Evolutionary conservation across 192 early-diverging fungal species (phyloP), one percentile per base, ranked within the genome.

Genomic region (Gaertneriomyces sp.): DNA sequence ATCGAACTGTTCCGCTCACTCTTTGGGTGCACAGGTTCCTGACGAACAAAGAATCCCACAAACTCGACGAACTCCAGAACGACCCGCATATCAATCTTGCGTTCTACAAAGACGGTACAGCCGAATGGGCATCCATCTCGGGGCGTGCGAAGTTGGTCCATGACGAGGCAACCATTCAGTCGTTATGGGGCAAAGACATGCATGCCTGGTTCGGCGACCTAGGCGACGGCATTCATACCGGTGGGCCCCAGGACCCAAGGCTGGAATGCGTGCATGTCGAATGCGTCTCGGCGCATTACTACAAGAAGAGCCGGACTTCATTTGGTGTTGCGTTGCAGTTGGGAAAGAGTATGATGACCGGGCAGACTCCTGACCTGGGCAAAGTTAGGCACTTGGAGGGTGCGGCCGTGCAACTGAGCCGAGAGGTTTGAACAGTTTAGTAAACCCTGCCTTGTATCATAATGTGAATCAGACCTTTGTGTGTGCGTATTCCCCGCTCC

Each of bases 51-150:
- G 40, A 69, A 25, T 61, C 75, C 10, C 74, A 81, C 68, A 81
- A 81, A 49, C 51, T 77, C 25, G 79, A 81, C 5, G 79, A 81
- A 11, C 58, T 81, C 6, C 6, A 52, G 8, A 53, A 56, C 49
- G 79, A 81, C 64, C 57, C 66, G 9, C 63, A 81, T 40, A 78
- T 81, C 17, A 81, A 81, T 43, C 42, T 80, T 7, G 66, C 71
- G 9, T 81, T 65, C 55, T 71, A 61, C 58, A 69, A 68, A 40
- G 50, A 40, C 51, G 25, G 19, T 42, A 81, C 74, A 16, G 6
- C 20, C 25, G 74, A 81, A 56, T 81, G 79, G 79, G 68, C 77
- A 7, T 74, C 71, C 45, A 71, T 81, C 45, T 65, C 75, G 25
- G 79, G 79, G 12, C 67, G 56, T 1, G 79, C 79, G 3, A 19